phyloP scores from a whole-genome alignment of 371 early-diverging fungal genomes.

The Mucor plumbeus region DNA sequence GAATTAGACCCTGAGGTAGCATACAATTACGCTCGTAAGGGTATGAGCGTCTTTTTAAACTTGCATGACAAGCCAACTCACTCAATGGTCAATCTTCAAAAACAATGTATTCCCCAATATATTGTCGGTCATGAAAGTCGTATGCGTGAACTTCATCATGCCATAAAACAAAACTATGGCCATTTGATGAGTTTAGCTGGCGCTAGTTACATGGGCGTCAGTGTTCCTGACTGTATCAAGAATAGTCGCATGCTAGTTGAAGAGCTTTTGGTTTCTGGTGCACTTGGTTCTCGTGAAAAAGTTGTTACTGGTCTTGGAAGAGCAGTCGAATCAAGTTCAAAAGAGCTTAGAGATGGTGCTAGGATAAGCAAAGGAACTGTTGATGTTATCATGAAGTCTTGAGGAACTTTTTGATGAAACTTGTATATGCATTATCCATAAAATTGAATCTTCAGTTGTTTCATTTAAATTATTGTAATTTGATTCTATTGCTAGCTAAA shows the following conservation, averaged over 20 bases:
- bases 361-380: slow-evolving; percentile 45
- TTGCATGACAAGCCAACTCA: slow-evolving; percentile 61
- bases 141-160: slow-evolving; percentile 65
- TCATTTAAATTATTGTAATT: too few relatives aligned
- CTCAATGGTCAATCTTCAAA: slow-evolving; percentile 61
- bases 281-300: slow-evolving; percentile 43
- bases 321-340: slow-evolving; percentile 19
- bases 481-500: too few relatives aligned
- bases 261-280: slow-evolving; percentile 48
- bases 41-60: slow-evolving; percentile 60
- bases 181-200: slow-evolving; percentile 77
- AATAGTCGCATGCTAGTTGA: slow-evolving; percentile 73
- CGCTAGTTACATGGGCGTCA: slow-evolving; percentile 84
- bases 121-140: slow-evolving; percentile 78
- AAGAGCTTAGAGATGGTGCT: slow-evolving; percentile 37
- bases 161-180: slow-evolving; percentile 43
- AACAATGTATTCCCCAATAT: slow-evolving; percentile 92
- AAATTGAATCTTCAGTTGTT: neutral
- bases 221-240: slow-evolving; percentile 87
- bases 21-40: slow-evolving; percentile 32
- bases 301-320: slow-evolving; percentile 58
- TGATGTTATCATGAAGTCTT: slow-evolving; percentile 45
- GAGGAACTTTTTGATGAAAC: neutral
- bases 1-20: slow-evolving; percentile 39
- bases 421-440: neutral